Evolutionary conservation across 2,329 filamentous ascomycete genomes (phyloP).

Genomic region (Aspergillus cejpii): DNA sequence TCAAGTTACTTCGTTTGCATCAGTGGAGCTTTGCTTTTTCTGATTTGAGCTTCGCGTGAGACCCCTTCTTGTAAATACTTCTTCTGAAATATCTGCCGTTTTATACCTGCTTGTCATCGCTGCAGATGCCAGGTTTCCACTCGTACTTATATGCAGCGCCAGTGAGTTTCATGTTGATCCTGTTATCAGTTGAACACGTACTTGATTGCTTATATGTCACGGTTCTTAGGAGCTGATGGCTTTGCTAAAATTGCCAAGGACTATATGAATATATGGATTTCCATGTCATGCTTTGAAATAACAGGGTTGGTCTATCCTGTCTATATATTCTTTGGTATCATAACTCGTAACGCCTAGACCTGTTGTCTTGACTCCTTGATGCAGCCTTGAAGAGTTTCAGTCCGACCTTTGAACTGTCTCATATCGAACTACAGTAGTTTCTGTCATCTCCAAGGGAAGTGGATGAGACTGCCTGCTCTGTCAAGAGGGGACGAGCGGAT

Average conservation of each 20-base stretch:
- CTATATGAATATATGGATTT: no score
- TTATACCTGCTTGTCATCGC: not conserved
- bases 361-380: not conserved
- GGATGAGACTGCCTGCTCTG: not conserved
- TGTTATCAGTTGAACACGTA: not conserved
- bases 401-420: no score
- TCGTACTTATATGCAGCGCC: not conserved
- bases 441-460: no score
- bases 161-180: not conserved
- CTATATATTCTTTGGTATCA: not conserved
- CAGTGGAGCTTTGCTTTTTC: constrained; percentile 15
- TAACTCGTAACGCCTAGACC: constrained; percentile 1
- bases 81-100: not conserved
- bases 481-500: not conserved
- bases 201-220: no score
- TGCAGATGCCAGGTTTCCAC: not conserved
- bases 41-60: not conserved
- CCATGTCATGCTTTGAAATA: not conserved
- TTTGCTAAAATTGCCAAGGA: no score
- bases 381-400: no score
- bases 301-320: not conserved
- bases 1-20: constrained; percentile 10
- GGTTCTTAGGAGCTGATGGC: no score
- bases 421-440: no score
- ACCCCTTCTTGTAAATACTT: constrained; percentile 14